phyloP scores from a whole-genome alignment of 192 early-diverging fungal genomes.

The Coemansia sp. region DNA sequence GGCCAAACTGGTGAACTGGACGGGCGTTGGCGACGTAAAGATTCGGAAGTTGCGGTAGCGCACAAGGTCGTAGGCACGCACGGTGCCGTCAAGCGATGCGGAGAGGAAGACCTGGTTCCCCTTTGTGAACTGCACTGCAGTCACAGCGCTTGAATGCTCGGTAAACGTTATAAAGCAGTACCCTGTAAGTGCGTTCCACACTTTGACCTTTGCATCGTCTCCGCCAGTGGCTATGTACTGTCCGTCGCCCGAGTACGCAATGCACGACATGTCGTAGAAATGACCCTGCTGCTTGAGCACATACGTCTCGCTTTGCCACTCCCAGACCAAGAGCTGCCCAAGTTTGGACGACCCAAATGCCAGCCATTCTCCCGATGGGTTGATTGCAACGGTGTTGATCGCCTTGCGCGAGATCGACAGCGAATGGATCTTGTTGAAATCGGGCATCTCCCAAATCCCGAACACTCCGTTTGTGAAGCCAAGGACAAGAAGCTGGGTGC shows the following conservation, averaged over 20 bases:
- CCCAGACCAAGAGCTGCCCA: slow-evolving; percentile 98
- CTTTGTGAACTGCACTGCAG: slow-evolving; percentile 86
- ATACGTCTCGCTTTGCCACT: slow-evolving; percentile 99
- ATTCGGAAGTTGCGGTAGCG: slow-evolving; percentile 99
- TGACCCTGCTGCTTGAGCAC: slow-evolving; percentile 99
- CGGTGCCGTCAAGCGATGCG: slow-evolving; percentile 94
- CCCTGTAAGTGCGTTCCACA: slow-evolving; percentile 95
- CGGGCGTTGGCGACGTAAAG: slow-evolving; percentile 92
- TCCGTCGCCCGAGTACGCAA: slow-evolving; percentile 90
- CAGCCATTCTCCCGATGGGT: slow-evolving; percentile 94
- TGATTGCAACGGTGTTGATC: slow-evolving; percentile 88
- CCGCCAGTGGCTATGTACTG: slow-evolving; percentile 95
- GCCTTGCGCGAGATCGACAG: slow-evolving; percentile 93
- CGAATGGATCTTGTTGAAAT: slow-evolving; percentile 92
- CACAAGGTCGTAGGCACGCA: slow-evolving; percentile 96
- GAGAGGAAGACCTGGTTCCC: slow-evolving; percentile 91
- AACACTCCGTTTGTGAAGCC: slow-evolving; percentile 95
- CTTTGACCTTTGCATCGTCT: slow-evolving; percentile 96
- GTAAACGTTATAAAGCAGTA: slow-evolving; percentile 99
- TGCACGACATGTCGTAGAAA: slow-evolving; percentile 87
- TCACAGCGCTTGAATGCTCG: slow-evolving; percentile 83
- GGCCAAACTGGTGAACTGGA: slow-evolving; percentile 90
- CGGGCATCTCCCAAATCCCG: slow-evolving; percentile 98
- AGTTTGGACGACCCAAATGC: slow-evolving; percentile 90
- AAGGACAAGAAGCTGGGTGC: slow-evolving; percentile 75